Conservation (phyloP, 208 protist genomes). For the Wallacemonas collosoma region DNA sequence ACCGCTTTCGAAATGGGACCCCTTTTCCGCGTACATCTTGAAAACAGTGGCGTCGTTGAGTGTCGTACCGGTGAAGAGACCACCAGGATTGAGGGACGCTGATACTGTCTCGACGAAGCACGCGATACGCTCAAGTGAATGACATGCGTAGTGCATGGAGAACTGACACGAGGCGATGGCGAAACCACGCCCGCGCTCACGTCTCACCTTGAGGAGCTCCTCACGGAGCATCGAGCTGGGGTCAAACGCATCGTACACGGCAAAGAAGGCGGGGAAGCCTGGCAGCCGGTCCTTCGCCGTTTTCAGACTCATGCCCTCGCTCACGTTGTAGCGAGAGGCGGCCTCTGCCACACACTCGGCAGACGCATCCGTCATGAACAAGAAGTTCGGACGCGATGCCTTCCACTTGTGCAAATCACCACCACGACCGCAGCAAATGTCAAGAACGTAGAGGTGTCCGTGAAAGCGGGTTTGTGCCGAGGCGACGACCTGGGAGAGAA, state of each 20-base stretch:
- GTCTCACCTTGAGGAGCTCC: constrained; percentile 23
- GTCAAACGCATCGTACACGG: constrained; percentile 74
- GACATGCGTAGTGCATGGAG: constrained; percentile 83
- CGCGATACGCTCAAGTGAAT: constrained; percentile 30
- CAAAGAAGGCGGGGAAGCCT: constrained; percentile 64
- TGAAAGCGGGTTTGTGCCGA: not conserved
- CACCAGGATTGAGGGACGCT: constrained; percentile 35
- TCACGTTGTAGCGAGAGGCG: constrained; percentile 65
- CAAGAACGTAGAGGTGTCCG: constrained; percentile 34
- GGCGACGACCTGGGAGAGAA: constrained; percentile 18
- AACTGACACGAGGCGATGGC: constrained; percentile 82
- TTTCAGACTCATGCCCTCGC: constrained; percentile 70
- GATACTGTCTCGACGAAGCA: constrained; percentile 60
- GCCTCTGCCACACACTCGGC: constrained; percentile 72
- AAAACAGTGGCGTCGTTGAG: constrained; percentile 60
- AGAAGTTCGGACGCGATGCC: constrained; percentile 41
- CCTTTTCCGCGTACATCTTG: constrained; percentile 31
- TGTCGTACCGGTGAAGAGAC: constrained; percentile 79
- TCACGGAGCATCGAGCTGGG: constrained; percentile 19
- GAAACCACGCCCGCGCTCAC: constrained; percentile 22
- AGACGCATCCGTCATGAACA: constrained; percentile 75
- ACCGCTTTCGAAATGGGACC: constrained; percentile 44
- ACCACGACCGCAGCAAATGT: constrained; percentile 78
- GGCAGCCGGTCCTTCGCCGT: constrained; percentile 14
- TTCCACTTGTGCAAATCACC: constrained; percentile 84